Evolutionary conservation across 257 asterid species (phyloP), one percentile per base, ranked within the genome.

Genomic region (Plantago ovata): DNA sequence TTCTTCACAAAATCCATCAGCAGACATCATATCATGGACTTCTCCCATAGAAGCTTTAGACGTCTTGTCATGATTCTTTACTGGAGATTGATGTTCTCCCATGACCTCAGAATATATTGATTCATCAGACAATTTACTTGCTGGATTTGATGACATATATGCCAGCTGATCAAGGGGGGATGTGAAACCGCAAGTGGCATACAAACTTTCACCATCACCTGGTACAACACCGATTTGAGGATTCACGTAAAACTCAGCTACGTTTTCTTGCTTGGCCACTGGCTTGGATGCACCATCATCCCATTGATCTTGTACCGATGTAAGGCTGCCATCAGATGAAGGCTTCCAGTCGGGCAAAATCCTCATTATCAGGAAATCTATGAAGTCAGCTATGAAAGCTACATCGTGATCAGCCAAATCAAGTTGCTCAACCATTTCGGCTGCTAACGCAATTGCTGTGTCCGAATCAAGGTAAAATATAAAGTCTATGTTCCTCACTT

Each of bases 401-500:
- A 87, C 85, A 49, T 84, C 91, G 32, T 81, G 91, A 67, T 87
- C 86, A 6, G 81, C 78, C 52, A 87, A 67, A n/a, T 81, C 76
- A 22, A 87, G 74, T 16, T 79, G 87, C 67, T 87, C 94, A 46
- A 82, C 87, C 94, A 87, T 84, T 77, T 87, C 96, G 13, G 85
- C 80, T n/a, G 93, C 89, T 19, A 84, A 82, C 2, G 86, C 78
- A 9, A 77, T 77, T 8, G 93, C 94, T 3, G 96, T 87, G 70
- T 87, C 96, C 13, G 67, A 63, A 52, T 81, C 79, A 7, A 81
- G 89, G 66, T 84, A 81, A 70, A 87, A 87, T 1, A 21, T 12
- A 19, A 87, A 84, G 69, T 78, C 74, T 71, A 87, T 87, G 44
- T 81, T 81, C 62, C 74, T 72, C 46, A 67, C 84, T 12, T 59